Percentiles rank a stretch among this genome's conserved stretches.
These are phyloP conservation scores for Phytophthora chlamydospora DNA, from an alignment of 352 stramenopile genomes.

Conservation along the genomic window DNA sequence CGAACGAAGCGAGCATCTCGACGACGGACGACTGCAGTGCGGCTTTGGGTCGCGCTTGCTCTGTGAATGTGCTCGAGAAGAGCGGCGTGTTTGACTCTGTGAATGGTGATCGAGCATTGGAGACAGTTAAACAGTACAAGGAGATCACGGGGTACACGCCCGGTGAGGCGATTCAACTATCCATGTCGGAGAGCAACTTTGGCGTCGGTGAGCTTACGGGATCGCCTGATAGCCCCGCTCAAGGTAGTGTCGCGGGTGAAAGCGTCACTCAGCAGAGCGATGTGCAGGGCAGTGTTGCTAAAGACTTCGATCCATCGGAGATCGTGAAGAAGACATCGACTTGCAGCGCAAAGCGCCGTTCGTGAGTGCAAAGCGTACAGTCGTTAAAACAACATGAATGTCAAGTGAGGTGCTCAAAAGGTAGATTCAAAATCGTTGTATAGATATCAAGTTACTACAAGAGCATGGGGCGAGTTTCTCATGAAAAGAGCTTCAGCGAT, in stretches of 20 bases:
- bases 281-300: too few relatives aligned
- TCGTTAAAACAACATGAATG: slow-evolving; percentile 4
- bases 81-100: slow-evolving; percentile 20
- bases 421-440: slow-evolving; percentile 19
- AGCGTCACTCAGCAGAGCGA: too few relatives aligned
- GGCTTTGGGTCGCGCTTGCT: slow-evolving; percentile 14
- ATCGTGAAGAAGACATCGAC: too few relatives aligned
- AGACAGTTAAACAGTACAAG: slow-evolving; percentile 27
- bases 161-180: slow-evolving; percentile 8
- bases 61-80: slow-evolving; percentile 12
- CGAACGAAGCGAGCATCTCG: slow-evolving; percentile 11
- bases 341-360: neutral
- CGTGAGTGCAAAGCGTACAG: neutral
- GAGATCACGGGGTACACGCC: slow-evolving; percentile 24
- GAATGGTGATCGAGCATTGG: slow-evolving; percentile 12
- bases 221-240: too few relatives aligned
- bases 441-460: slow-evolving; percentile 26
- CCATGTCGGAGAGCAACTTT: slow-evolving; percentile 21
- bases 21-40: slow-evolving; percentile 17
- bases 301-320: neutral
- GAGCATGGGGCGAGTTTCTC: neutral
- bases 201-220: too few relatives aligned
- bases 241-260: too few relatives aligned
- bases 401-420: neutral
- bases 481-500: slow-evolving; percentile 6